These are phyloP conservation scores for Termitomyces sp. DNA, from an alignment of 768 basidiomycete species.

Conservation along the genomic window DNA sequence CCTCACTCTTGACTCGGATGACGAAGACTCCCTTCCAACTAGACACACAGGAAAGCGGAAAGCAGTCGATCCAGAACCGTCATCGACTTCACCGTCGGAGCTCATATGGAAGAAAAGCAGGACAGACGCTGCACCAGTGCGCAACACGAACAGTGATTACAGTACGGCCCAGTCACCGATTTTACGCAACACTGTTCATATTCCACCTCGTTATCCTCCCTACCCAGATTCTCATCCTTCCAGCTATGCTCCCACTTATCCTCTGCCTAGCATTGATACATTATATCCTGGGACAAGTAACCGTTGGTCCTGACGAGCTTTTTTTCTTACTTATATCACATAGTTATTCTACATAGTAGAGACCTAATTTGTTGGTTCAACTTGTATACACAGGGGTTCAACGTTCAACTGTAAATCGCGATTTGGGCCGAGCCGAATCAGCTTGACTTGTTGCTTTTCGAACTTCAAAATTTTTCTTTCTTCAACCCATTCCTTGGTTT, in stretches of 20 bases:
- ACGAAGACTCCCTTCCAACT: conserved; percentile 49
- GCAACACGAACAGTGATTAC: conserved; percentile 17
- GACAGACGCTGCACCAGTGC: conserved; percentile 26
- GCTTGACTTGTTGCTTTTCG: conserved; percentile 25
- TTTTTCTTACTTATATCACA: conserved; percentile 10
- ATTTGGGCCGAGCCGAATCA: not conserved
- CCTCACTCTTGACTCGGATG: conserved; percentile 78
- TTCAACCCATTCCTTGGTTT: conserved; percentile 41
- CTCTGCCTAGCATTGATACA: conserved; percentile 17
- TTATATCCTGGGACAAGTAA: conserved; percentile 18
- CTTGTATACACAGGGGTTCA: not conserved
- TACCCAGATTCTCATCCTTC: conserved; percentile 11
- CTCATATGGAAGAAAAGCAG: conserved; percentile 73
- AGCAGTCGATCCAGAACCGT: conserved; percentile 47
- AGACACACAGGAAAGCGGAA: conserved; percentile 58
- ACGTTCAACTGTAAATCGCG: not conserved
- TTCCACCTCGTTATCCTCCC: conserved; percentile 16
- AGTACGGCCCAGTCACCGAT: not conserved
- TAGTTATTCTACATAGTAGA: conserved; percentile 10
- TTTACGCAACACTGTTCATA: conserved; percentile 13
- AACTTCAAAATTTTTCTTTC: too few relatives aligned
- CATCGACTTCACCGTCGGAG: conserved; percentile 51
- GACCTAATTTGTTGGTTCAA: conserved; percentile 4
- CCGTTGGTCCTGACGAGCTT: conserved; percentile 19
- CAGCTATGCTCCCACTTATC: conserved; percentile 6